Conservation (phyloP, 352 stramenopile genomes). For the Globisporangium nodosum region DNA sequence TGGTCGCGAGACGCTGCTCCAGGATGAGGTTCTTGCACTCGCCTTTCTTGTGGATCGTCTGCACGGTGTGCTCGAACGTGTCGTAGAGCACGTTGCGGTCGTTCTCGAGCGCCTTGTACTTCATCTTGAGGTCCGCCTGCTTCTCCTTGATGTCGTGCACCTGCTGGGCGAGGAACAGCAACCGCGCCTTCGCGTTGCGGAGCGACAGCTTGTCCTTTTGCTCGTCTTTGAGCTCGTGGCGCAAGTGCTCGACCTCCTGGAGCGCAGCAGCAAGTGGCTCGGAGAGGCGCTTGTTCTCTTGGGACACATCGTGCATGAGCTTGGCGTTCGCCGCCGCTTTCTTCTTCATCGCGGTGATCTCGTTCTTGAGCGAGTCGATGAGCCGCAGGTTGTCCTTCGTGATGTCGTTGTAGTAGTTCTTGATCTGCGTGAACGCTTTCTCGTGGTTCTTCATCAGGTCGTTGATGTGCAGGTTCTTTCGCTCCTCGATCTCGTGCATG, state of each 20-base stretch:
- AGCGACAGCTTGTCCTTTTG: constrained; percentile 91
- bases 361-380: constrained; percentile 90
- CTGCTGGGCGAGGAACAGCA: constrained; percentile 75
- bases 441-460: constrained; percentile 94
- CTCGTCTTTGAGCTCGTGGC: constrained; percentile 87
- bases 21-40: constrained; percentile 90
- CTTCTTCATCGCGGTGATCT: constrained; percentile 92
- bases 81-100: constrained; percentile 89
- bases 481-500: constrained; percentile 92
- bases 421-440: constrained; percentile 92
- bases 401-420: constrained; percentile 96
- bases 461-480: constrained; percentile 95
- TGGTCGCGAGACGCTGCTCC: constrained; percentile 74
- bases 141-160: constrained; percentile 52
- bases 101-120: constrained; percentile 72
- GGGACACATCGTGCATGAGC: constrained; percentile 90
- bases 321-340: constrained; percentile 89
- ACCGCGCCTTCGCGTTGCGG: constrained; percentile 80
- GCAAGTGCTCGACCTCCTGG: constrained; percentile 86
- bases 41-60: constrained; percentile 86
- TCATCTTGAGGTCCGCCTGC: constrained; percentile 61
- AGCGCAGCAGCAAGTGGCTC: constrained; percentile 84
- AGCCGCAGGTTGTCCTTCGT: constrained; percentile 91
- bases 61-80: constrained; percentile 86
- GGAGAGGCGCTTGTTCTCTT: constrained; percentile 91